Evolutionary conservation across 2,329 filamentous ascomycete species (phyloP).

Genomic region (Coleophoma eucalyptorum): DNA sequence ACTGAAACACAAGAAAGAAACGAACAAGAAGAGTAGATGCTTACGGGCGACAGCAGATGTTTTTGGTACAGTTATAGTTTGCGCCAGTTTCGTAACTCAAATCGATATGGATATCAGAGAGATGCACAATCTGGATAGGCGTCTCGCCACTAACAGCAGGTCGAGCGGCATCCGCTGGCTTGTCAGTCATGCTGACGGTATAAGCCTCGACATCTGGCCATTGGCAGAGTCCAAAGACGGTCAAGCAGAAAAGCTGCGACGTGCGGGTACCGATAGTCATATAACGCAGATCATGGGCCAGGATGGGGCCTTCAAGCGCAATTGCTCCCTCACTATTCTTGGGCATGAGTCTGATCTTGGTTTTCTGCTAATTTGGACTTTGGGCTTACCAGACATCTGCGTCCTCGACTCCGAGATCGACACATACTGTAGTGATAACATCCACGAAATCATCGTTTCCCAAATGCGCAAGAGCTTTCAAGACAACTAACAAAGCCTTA

Average conservation of each 20-base stretch:
- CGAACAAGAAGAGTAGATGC: no score
- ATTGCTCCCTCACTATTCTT: slow-evolving; percentile 38
- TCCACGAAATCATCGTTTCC: slow-evolving; percentile 38
- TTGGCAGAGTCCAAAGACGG: slow-evolving; percentile 48
- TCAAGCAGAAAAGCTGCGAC: slow-evolving; percentile 46
- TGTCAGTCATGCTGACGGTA: slow-evolving; percentile 29
- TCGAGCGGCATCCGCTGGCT: slow-evolving; percentile 23
- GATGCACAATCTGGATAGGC: slow-evolving; percentile 35
- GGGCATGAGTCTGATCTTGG: no score
- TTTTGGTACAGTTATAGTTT: slow-evolving; percentile 35
- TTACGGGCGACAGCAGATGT: slow-evolving; percentile 33
- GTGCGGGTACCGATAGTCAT: slow-evolving; percentile 45
- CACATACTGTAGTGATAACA: slow-evolving; percentile 31
- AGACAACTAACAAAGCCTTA: slow-evolving; percentile 30
- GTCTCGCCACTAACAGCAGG: slow-evolving; percentile 29
- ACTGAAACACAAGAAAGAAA: no score
- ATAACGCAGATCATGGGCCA: slow-evolving; percentile 43
- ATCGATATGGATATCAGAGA: slow-evolving; percentile 38
- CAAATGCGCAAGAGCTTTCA: slow-evolving; percentile 39
- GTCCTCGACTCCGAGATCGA: slow-evolving; percentile 33
- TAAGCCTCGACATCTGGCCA: slow-evolving; percentile 30
- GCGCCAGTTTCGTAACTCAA: slow-evolving; percentile 31
- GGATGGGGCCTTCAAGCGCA: slow-evolving; percentile 46
- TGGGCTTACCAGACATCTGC: slow-evolving; percentile 43
- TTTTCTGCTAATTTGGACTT: no score